Evolutionary conservation across 2,329 filamentous ascomycete genomes (phyloP), one percentile per base, ranked within the genome.

Genomic region (Pyrenochaeta sp.): DNA sequence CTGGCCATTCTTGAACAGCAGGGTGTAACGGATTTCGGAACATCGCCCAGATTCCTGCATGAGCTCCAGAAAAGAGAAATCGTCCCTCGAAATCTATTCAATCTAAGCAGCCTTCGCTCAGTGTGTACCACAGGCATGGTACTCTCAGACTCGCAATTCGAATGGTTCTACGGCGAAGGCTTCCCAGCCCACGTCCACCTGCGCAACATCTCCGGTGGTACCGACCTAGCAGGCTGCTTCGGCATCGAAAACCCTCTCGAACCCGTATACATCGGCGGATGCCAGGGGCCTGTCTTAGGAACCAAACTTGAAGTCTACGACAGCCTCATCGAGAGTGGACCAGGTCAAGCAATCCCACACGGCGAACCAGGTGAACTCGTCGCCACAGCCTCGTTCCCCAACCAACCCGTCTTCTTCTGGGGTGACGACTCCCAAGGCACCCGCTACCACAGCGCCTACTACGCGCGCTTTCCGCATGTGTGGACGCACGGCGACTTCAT

Each of bases 401-500:
- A 89, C 53, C 82, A 90, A 49, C 89, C 90, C 0, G 66, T 77
- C 2, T 72, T 68, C 48, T 77, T 79, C 61, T 78, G 74, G 72
- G 74, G 71, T 35, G 73, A 77, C 29, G 53, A 63, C n/a, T 39
- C 50, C 1, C n/a, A n/a, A n/a, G 73, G 71, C 0, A 60, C 72
- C 28, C 72, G 71, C 39, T 79, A 78, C 35, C 74, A 73, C 20
- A 70, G 71, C 19, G 73, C 74, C 0, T 79, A 79, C 37, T 79
- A 75, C 47, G 70, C 59, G 21, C 71, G 75, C 6, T 79, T 75
- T 41, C 74, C 75, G 9, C 64, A 83, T 41, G 88, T 89, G 1
- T 94, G 89, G 90, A 87, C 88, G 0, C 90, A 94, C 52, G 89
- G 89, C 15, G 90, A 94, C 62, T 93, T 92, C 65, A 85, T 89